These are phyloP conservation scores for Arachis monticola DNA, from an alignment of 331 rosid genomes.

Conservation along the genomic window DNA sequence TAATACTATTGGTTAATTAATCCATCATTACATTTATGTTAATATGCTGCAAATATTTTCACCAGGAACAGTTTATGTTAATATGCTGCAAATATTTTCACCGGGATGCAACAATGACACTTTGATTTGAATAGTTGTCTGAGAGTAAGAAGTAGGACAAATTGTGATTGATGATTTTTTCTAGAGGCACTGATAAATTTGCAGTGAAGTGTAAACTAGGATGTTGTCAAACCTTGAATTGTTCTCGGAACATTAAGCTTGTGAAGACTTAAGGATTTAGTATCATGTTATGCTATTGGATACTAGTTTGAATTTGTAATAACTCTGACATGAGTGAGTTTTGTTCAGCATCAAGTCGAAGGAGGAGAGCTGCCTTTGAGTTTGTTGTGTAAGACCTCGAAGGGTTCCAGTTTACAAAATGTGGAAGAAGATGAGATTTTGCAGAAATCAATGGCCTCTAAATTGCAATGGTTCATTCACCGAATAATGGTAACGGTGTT, in stretches of 20 bases:
- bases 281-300: background rate
- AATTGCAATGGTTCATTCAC: slow-evolving; percentile 36
- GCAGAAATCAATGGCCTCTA: slow-evolving; percentile 48
- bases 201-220: background rate
- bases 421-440: slow-evolving; percentile 42
- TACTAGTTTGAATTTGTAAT: slow-evolving; percentile 2
- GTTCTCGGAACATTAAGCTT: background rate
- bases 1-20: no score
- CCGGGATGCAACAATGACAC: background rate
- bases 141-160: slow-evolving; percentile 8
- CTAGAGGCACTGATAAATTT: no score
- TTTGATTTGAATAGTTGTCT: background rate
- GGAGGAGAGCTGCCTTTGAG: slow-evolving; percentile 41
- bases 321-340: slow-evolving; percentile 6
- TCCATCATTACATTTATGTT: no score
- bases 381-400: slow-evolving; percentile 39
- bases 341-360: slow-evolving; percentile 54
- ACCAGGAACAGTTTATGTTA: no score
- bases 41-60: no score
- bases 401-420: slow-evolving; percentile 51
- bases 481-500: slow-evolving; percentile 36
- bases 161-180: background rate
- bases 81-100: no score
- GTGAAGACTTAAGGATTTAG: background rate
- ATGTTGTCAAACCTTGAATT: background rate